Conservation (phyloP, 768 basidiomycete species). For the Hydnum rufescens region DNA sequence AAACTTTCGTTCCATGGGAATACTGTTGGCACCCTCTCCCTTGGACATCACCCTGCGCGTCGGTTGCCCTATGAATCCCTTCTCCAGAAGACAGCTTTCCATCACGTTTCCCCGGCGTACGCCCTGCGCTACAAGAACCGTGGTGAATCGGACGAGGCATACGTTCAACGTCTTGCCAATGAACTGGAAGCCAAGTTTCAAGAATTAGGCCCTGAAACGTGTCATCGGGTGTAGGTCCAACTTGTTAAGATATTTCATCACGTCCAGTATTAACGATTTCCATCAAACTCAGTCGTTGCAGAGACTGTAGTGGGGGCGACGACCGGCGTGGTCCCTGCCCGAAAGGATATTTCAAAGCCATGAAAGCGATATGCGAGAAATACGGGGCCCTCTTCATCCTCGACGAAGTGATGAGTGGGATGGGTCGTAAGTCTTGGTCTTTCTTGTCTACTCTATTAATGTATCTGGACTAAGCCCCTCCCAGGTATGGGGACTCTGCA, state of each 20-base stretch:
- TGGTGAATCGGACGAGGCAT: conserved; percentile 58
- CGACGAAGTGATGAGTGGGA: conserved; percentile 86
- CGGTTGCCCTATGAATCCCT: conserved; percentile 49
- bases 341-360: conserved; percentile 63
- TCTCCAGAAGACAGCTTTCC: conserved; percentile 44
- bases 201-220: conserved; percentile 60
- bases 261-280: not conserved
- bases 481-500: conserved; percentile 74
- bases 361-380: conserved; percentile 33
- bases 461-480: not conserved
- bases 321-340: conserved; percentile 59
- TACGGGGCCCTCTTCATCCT: conserved; percentile 45
- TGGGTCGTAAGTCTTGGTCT: conserved; percentile 44
- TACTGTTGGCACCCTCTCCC: conserved; percentile 46
- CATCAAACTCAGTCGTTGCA: conserved; percentile 36
- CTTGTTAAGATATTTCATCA: not conserved
- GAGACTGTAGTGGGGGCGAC: conserved; percentile 81
- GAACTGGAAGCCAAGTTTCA: conserved; percentile 77
- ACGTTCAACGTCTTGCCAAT: conserved; percentile 53
- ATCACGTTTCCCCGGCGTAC: conserved; percentile 79
- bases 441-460: not conserved
- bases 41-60: conserved; percentile 45
- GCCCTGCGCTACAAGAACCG: conserved; percentile 52
- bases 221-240: conserved; percentile 52
- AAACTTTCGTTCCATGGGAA: conserved; percentile 74